Evolutionary conservation across 148 eudicot genomes (phyloP).

Genomic region (Talinum fruticosum): DNA sequence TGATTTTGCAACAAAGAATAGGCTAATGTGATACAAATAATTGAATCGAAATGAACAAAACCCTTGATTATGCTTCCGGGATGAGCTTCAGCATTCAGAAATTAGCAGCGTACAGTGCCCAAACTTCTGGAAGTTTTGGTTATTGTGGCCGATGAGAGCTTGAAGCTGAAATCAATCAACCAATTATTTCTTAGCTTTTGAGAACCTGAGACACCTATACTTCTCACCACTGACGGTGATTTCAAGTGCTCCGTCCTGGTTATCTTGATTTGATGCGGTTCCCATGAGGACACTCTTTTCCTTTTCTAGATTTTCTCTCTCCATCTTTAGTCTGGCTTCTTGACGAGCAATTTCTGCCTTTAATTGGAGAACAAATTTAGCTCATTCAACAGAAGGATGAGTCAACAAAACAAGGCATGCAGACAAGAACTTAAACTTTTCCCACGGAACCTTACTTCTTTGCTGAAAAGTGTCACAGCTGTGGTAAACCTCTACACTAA

Average conservation of each 20-base stretch:
- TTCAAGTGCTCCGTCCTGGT: conserved; percentile 98
- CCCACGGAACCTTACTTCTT: no score
- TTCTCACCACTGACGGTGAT: conserved; percentile 98
- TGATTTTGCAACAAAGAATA: not conserved
- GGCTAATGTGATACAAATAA: conserved; percentile 10
- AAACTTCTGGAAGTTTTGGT: conserved; percentile 2
- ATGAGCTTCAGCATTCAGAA: not conserved
- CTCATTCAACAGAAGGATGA: not conserved
- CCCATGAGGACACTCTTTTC: conserved; percentile 99
- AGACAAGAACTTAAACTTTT: not conserved
- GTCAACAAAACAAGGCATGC: not conserved
- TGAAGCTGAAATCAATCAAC: conserved; percentile 20
- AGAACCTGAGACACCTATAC: conserved; percentile 91
- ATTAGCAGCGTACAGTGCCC: conserved; percentile 3
- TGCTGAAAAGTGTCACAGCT: not conserved
- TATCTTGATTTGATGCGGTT: conserved; percentile 98
- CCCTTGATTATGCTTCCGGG: not conserved
- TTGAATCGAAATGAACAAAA: not conserved
- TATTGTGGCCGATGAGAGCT: conserved; percentile 11
- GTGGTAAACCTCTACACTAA: not conserved
- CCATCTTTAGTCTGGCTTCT: conserved; percentile 95
- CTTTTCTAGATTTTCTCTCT: conserved; percentile 92
- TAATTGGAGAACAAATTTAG: conserved; percentile 5
- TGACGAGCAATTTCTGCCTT: conserved; percentile 96
- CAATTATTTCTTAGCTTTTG: conserved; percentile 89